Evolutionary conservation across 2,329 filamentous ascomycete genomes (phyloP), one percentile per base, ranked within the genome.

Genomic region (Stachybotrys elegans): DNA sequence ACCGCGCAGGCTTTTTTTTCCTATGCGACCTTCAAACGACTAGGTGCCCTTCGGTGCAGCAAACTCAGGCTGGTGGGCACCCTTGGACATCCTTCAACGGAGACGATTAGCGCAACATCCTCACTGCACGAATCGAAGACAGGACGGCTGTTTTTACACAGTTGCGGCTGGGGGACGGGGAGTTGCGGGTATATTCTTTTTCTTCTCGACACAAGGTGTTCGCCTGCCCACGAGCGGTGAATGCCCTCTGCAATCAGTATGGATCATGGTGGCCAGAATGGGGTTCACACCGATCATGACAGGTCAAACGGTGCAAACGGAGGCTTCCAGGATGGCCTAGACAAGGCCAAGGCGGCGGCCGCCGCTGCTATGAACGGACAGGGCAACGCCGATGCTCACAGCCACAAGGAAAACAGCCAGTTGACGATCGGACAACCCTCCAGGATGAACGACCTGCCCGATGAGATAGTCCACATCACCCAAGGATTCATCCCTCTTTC

Each of bases 401-500:
- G 34, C 8, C 9, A 11, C 14, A 16, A 16, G 14, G 9, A 36
- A 36, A 36, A n/a, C 34, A 16, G n/a, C n/a, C 46, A 55, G 29
- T 48, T 53, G 25, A 22, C 46, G 22, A 43, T 36, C 14, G 44
- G 47, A 17, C 45, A 58, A 43, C 54, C 57, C 31, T 49, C 62
- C 39, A 70, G 68, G 47, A 75, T 81, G 68, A 78, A 80, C 56
- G 72, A 81, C 48, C 63, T 82, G 2, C 79, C 80, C 11, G 73
- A 78, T 46, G 78, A 81, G 57, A 79, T 85, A 29, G 65, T 70
- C 29, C 88, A 95, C 58, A 85, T 95, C 46, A 84, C 84, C 0
- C 72, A 83, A 45, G 84, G 81, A 25, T 94, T 90, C 61, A 76
- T 92, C 44, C 83, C 88, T 4, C 74, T 97, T 17, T 82, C 83